phyloP scores from a whole-genome alignment of 2,329 filamentous ascomycete genomes.

The Sporothrix pseudoabietina region DNA sequence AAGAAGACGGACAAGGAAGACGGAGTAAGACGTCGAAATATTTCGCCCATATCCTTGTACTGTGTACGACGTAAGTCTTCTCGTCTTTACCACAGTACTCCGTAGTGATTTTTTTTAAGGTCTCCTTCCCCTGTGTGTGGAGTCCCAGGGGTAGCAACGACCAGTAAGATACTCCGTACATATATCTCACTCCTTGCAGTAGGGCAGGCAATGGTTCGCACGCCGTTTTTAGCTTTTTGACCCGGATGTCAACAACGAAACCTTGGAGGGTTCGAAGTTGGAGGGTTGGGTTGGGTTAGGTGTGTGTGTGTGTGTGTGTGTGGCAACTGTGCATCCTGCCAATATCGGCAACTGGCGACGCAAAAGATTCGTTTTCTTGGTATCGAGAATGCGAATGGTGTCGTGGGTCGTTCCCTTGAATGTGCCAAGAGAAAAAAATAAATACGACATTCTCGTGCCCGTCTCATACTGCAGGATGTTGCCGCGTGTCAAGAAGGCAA shows the following conservation, averaged over 20 bases:
- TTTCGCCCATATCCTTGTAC: not conserved
- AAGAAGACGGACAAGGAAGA: not conserved
- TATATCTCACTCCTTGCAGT: not conserved
- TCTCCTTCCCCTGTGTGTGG: no score
- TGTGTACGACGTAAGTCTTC: no score
- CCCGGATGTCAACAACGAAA: not conserved
- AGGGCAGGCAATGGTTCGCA: slow-evolving; percentile 1
- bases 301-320: not conserved
- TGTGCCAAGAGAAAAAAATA: not conserved
- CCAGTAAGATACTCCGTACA: not conserved
- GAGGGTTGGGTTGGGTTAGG: slow-evolving; percentile 1
- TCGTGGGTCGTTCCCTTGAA: not conserved
- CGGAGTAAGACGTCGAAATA: not conserved
- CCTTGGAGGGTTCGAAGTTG: not conserved
- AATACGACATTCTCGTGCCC: not conserved
- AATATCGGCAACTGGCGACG: slow-evolving; percentile 1
- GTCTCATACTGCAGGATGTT: not conserved
- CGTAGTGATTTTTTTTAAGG: not conserved
- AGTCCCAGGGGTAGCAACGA: not conserved
- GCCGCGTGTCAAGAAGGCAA: not conserved
- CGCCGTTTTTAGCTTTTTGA: not conserved
- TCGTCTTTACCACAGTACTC: no score
- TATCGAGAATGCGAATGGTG: not conserved
- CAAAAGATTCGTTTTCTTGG: not conserved
- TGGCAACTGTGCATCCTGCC: not conserved